Evolutionary conservation across 139 green algal genomes (phyloP), one percentile per base, ranked within the genome.

Genomic region (Monoraphidium neglectum): DNA sequence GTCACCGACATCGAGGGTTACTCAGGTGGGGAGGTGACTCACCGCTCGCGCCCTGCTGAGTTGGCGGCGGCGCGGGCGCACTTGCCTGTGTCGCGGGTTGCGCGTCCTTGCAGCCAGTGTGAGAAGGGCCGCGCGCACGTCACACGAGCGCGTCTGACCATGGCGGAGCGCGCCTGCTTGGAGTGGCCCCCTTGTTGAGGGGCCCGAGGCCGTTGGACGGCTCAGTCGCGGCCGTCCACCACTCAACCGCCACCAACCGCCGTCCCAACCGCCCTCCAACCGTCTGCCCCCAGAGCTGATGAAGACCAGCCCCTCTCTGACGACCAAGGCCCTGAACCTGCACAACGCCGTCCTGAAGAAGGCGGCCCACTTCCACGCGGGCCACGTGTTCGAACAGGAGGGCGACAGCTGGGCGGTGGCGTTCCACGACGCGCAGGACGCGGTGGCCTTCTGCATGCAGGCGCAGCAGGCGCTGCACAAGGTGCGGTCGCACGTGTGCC

Each of bases 391-490:
- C n/a, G 72, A 78, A 43, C 72, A 78, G 28, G 84, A 89, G 79
- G 81, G 84, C 1, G 84, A 89, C 74, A 70, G 70, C 16, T 89
- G 86, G 68, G 80, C 80, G 33, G 46, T 87, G 43, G 82, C 78
- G 8, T 89, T 87, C 62, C 77, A 85, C 72, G 76, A 47, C 12
- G 68, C 82, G 43, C 66, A 61, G 37, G 77, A 87, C 46, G 84
- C 84, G 32, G 65, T 87, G 1, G 60, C 47, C 40, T 89, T 82
- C 65, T 77, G 63, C 37, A 36, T 85, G 35, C 61, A 87, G 77
- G 62, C 67, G 24, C 43, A 51, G 43, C 43, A 51, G 43, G 43
- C 43, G 12, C 43, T 51, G 43, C 43, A 51, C 43, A 51, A 12
- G 43, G 43, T 51, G 3, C 40, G 61, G 4, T 35, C 13, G 30